Base-by-base conservation (phyloP, 2,329 filamentous ascomycete genomes). In the Blastomyces parvus region DNA sequence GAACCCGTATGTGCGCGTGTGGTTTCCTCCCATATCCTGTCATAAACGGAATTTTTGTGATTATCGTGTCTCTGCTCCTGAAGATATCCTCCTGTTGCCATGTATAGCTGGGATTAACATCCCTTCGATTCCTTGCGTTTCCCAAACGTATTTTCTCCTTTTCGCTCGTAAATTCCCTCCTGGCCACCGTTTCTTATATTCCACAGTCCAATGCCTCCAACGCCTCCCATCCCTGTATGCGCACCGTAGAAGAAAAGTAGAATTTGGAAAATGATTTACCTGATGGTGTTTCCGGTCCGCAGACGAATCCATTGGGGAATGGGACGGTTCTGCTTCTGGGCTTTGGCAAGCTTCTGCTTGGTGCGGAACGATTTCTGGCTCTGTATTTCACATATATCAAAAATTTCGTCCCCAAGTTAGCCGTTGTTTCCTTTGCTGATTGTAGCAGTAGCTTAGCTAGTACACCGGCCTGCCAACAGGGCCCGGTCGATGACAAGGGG, bases 311-410 rank as follows among this genome's bases (percentile, higher is more conserved):
- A 99, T 86, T 99, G 94, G 72, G 94, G 94, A 80, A 99, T 97
- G 75, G 94, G 94, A 81, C 94, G 89, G 89, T 99, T 99, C 86
- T 97, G 93, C 88, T 96, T 97, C 87, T 97, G 93, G 80, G 94
- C 94, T 87, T 93, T 97, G 80, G 94, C 94, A 85, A 99, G 91
- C 94, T 99, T 99, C 83, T 95, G 89, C 92, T 99, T 99, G 83
- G 92, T 97, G 81, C 92, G 90, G 91, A 99, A 99, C 80, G 92
- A 90, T 89, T 99, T 99, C 86, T 99, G 91, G 88, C 89, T 93
- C 93, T 97, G 80, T 78, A 66, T 36, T 57, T 57, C 53, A 30
- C 13, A 9, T 9, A 38, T 61, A 64, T 44, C 60, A 30, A 58
- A 61, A 22, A 36, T 30, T 30, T 60, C 40, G n/a, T 33, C 17